phyloP scores from a whole-genome alignment of 306 rosid species.

The Dalbergia cultrata region DNA sequence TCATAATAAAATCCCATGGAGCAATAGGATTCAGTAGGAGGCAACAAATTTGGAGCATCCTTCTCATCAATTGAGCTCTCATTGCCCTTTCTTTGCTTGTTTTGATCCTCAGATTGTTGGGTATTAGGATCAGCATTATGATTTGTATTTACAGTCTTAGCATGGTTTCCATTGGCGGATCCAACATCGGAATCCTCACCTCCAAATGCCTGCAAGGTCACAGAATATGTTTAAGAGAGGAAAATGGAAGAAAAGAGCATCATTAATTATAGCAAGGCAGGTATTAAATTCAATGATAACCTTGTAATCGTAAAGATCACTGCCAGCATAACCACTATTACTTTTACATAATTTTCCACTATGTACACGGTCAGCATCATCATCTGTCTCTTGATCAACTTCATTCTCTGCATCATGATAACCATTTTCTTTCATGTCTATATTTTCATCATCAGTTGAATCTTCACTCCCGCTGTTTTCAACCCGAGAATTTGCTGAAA shows the following conservation, averaged over 20 bases:
- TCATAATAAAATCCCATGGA: no score
- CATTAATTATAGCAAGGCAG: neutral
- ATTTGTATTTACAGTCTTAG: constrained; percentile 63
- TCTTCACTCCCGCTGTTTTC: constrained; percentile 93
- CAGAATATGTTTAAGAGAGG: constrained; percentile 34
- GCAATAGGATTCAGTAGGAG: constrained; percentile 71
- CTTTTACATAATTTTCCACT: constrained; percentile 98
- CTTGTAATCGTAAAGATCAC: constrained; percentile 98
- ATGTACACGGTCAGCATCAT: constrained; percentile 82
- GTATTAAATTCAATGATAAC: constrained; percentile 44
- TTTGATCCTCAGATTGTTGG: constrained; percentile 65
- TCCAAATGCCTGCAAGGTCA: constrained; percentile 68
- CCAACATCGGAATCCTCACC: constrained; percentile 88
- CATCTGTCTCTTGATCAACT: constrained; percentile 92
- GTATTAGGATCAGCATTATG: constrained; percentile 56
- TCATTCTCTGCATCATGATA: constrained; percentile 97
- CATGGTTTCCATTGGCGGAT: constrained; percentile 77
- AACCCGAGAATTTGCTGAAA: constrained; percentile 93
- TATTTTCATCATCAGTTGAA: constrained; percentile 85
- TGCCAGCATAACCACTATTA: constrained; percentile 97
- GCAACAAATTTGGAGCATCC: constrained; percentile 67
- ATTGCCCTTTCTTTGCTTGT: constrained; percentile 63
- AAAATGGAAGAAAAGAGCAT: neutral
- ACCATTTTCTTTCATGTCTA: constrained; percentile 85
- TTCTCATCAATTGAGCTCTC: constrained; percentile 63